Conservation (phyloP, 805 yeast genomes). For the Nakazawaea holstii region DNA sequence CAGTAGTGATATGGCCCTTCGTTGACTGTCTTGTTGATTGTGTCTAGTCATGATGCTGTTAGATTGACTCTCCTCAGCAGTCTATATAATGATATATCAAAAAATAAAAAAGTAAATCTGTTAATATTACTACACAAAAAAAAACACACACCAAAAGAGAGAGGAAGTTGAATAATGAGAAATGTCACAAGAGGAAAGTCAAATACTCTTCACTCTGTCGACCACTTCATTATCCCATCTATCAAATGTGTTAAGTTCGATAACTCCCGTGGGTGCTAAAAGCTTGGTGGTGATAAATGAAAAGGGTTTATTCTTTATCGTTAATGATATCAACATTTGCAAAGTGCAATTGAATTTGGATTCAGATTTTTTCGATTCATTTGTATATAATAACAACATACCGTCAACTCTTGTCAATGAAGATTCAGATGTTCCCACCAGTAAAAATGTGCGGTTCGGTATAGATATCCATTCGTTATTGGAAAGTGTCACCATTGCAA, state of each 20-base stretch:
- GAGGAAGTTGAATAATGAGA: neutral
- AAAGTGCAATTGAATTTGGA: constrained; percentile 32
- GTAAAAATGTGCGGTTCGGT: constrained; percentile 25
- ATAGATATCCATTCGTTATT: constrained; percentile 41
- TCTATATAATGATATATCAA: neutral
- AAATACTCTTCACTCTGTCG: constrained; percentile 27
- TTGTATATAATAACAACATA: constrained; percentile 16
- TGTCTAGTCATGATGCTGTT: neutral
- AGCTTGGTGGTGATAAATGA: constrained; percentile 31
- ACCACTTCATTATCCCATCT: constrained; percentile 42
- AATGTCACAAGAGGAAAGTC: constrained; percentile 1
- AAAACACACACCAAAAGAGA: neutral
- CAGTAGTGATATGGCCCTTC: neutral
- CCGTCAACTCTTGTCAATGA: constrained; percentile 12
- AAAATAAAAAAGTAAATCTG: neutral
- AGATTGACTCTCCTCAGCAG: neutral
- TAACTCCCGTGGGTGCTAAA: constrained; percentile 31
- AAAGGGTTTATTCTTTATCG: constrained; percentile 47
- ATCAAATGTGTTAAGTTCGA: constrained; percentile 36
- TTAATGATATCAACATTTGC: constrained; percentile 40
- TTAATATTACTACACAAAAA: neutral
- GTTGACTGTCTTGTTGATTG: neutral
- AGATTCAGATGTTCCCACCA: constrained; percentile 14
- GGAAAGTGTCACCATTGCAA: constrained; percentile 44
- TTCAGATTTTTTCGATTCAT: constrained; percentile 28